Base-by-base conservation (phyloP, 371 early-diverging fungal species). In the Mucor ambiguus region DNA sequence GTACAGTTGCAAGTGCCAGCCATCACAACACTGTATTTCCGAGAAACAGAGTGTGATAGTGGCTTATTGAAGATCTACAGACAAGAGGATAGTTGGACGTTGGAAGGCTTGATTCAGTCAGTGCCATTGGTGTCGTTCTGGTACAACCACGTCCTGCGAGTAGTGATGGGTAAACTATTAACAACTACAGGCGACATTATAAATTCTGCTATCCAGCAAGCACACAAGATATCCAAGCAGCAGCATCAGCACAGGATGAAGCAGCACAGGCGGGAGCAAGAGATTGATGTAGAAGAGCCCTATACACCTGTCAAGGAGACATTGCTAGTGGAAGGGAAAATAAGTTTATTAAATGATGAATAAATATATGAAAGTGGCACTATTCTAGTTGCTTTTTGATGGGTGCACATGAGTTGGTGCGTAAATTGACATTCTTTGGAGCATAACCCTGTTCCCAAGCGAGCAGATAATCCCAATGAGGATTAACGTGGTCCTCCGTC, bases 401-500 rank as follows among this genome's bases (percentile, higher is more conserved):
- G 48, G 33, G 37, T 20, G 41, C 29, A 58, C 68, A 68, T 7
- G 29, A 30, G 20, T 63, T 24, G 32, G 49, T 49, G 18, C 81
- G 70, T 6, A 60, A 43, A 62, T 78, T 77, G 10, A 75, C 78
- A 63, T 82, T 74, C n/a, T 67, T 63, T 16, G 82, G 82, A 20
- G 78, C 69, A 78, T 73, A 82, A 14, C 80, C 80, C 65, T 82
- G 80, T 44, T 82, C 78, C 75, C 75, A 76, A 58, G 78, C 80
- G 57, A 86, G 75, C 9, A 89, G 78, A 64, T 88, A 92, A 60
- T 90, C 86, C 93, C 92, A 93, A 29, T 89, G 83, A 10, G 89
- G 88, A 48, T 89, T 86, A 32, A 73, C 52, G 43, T 82, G 82
- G 18, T 82, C 67, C 66, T 93, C 90, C 0, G 93, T 87, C 72